Evolutionary conservation across 2,329 filamentous ascomycete genomes (phyloP).

Genomic region (Cladosporium sp.): DNA sequence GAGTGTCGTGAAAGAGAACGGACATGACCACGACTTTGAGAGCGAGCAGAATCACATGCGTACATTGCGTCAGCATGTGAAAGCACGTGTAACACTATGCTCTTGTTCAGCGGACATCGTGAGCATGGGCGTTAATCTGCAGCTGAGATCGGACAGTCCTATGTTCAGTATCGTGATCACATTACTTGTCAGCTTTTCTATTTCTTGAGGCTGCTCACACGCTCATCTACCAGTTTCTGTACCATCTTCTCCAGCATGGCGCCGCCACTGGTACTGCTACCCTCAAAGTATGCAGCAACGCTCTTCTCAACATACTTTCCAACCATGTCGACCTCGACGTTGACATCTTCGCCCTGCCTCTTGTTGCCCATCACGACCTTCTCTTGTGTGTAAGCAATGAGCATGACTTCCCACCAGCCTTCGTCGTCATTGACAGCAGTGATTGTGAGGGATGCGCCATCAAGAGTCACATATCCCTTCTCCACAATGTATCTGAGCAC

Average conservation of each 20-base stretch:
- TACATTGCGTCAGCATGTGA: too few species aligned
- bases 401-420: conserved; percentile 93
- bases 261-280: conserved; percentile 46
- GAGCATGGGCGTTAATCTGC: too few species aligned
- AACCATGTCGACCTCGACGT: conserved; percentile 88
- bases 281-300: conserved; percentile 71
- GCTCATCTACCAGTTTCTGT: conserved; percentile 69
- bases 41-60: too few species aligned
- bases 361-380: conserved; percentile 80
- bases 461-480: conserved; percentile 92
- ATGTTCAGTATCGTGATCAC: not conserved
- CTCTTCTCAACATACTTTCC: conserved; percentile 89
- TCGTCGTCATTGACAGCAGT: conserved; percentile 79
- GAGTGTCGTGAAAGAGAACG: too few species aligned
- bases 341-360: conserved; percentile 74
- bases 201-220: conserved; percentile 36
- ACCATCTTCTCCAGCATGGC: conserved; percentile 51
- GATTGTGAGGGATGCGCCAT: conserved; percentile 90
- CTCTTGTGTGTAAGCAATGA: conserved; percentile 94
- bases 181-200: not conserved
- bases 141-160: not conserved
- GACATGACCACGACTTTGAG: too few species aligned
- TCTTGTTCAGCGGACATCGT: too few species aligned
- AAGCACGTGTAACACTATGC: too few species aligned
- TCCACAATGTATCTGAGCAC: conserved; percentile 86